Evolutionary conservation across 352 stramenopile species (phyloP), one percentile per base, ranked within the genome.

Genomic region (Pythium oligandrum): DNA sequence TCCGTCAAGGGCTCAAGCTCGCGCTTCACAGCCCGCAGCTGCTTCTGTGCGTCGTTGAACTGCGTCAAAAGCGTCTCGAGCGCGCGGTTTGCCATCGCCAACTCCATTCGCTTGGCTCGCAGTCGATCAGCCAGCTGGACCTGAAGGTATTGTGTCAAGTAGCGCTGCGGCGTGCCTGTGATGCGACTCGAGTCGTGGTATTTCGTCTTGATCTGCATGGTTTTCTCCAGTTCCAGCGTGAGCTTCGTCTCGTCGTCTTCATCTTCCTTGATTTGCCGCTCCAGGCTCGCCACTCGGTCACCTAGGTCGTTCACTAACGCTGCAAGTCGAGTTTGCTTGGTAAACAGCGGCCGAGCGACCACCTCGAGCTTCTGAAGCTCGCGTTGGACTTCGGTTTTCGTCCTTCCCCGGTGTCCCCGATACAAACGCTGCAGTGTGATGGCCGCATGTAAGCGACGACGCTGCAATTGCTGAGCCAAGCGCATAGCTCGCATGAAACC

Each of bases 141-240:
- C 63, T 95, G 83, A 8, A 98, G 61, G 51, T 96, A 98, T 59
- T 95, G 88, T n/a, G 91, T 98, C 32, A 96, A 61, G 64, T 93
- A 98, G 8, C 91, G 82, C 64, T 98, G 91, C 43, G 82, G 87
- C 2, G 82, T 92, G 12, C 88, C 88, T 3, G 87, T 95, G 52
- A 91, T 88, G 38, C 82, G 77, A 37, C 75, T 89, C 10, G 80
- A 92, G 59, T 92, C 83, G 56, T 94, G 82, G 59, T 87, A 92
- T 63, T 89, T 90, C 30, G 81, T 88, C 59, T 88, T 90, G 57
- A 92, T 90, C 50, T 82, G 70, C 60, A 94, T 73, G 6, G 78
- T 90, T 63, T 93, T 93, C 38, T 89, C 77, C 5, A 95, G 64
- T 40, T 94, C 85, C 4, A 80, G 36, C 4, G 71, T 73, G 8